A percentile compares a stretch with the other conserved stretches of the same genome.
Evolutionary conservation across 805 yeast species (phyloP).

Genomic region (Zygosaccharomyces lentus): DNA sequence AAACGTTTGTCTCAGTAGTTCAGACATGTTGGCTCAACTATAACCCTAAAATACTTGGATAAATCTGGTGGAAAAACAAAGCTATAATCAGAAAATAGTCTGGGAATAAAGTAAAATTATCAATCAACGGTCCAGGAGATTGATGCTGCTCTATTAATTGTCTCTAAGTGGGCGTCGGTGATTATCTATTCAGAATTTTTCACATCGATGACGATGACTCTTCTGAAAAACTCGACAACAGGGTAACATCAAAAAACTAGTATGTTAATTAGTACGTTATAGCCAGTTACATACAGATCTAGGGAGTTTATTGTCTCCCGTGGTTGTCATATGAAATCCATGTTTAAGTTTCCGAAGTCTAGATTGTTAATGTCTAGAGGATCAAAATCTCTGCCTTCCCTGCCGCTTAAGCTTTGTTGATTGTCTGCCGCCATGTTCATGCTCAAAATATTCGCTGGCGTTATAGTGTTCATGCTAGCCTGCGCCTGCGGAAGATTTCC

Average conservation of each 20-base stretch:
- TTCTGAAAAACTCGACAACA: background rate
- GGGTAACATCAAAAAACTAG: constrained; percentile 2
- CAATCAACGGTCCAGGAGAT: no score
- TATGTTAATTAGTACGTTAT: background rate
- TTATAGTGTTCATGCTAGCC: constrained; percentile 18
- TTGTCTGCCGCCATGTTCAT: constrained; percentile 18
- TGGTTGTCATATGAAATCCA: constrained; percentile 28
- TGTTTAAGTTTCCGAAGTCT: constrained; percentile 29
- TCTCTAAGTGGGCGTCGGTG: background rate
- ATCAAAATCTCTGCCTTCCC: constrained; percentile 14
- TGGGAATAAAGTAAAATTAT: no score
- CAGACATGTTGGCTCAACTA: constrained; percentile 25
- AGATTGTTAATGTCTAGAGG: constrained; percentile 28
- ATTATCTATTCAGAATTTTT: constrained; percentile 2
- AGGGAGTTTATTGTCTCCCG: background rate
- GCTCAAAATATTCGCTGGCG: constrained; percentile 23
- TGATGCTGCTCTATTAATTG: no score
- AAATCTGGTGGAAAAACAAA: no score
- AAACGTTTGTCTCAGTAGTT: constrained; percentile 48
- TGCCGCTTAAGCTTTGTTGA: constrained; percentile 10
- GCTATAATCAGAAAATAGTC: no score
- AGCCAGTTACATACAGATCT: constrained; percentile 1
- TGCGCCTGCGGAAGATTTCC: constrained; percentile 11
- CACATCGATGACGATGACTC: constrained; percentile 2
- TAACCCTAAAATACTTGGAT: no score